Conservation (phyloP, 805 yeast genomes). For the Spathaspora girioi region DNA sequence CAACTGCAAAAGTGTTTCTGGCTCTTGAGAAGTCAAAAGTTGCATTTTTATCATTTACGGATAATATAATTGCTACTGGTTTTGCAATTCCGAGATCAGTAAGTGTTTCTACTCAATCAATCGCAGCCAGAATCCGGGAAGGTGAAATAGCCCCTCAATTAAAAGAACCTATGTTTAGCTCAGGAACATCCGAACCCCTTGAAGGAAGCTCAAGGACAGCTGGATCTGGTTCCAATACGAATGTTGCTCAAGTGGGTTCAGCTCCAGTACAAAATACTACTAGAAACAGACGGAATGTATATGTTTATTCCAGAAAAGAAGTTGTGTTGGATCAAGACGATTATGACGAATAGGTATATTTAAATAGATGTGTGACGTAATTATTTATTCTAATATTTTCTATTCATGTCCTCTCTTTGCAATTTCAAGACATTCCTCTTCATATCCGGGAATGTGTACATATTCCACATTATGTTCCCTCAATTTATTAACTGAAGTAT, state of each 20-base stretch:
- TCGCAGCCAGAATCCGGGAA: slow-evolving; percentile 1
- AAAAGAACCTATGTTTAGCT: neutral
- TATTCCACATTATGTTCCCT: slow-evolving; percentile 61
- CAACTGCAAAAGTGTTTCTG: slow-evolving; percentile 1
- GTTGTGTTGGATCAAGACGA: slow-evolving; percentile 21
- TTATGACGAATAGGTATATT: slow-evolving; percentile 18
- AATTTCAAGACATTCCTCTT: slow-evolving; percentile 58
- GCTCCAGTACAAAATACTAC: neutral
- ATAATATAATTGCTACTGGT: slow-evolving; percentile 54
- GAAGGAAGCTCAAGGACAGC: neutral
- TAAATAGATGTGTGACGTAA: neutral
- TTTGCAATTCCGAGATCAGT: slow-evolving; percentile 54
- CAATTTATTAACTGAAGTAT: slow-evolving; percentile 58
- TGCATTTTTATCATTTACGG: slow-evolving; percentile 44
- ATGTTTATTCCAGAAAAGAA: slow-evolving; percentile 35
- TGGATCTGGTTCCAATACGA: neutral
- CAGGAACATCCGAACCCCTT: neutral
- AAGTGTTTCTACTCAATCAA: slow-evolving; percentile 24
- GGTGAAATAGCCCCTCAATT: slow-evolving; percentile 4
- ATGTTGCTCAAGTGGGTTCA: neutral
- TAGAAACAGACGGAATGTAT: slow-evolving; percentile 30
- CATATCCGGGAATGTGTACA: slow-evolving; percentile 79
- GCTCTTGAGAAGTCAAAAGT: slow-evolving; percentile 26
- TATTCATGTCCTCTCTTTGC: slow-evolving; percentile 72
- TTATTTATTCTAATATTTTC: slow-evolving; percentile 2